phyloP scores from a whole-genome alignment of 768 basidiomycete species.

The Trichaptum fuscoviolaceum region DNA sequence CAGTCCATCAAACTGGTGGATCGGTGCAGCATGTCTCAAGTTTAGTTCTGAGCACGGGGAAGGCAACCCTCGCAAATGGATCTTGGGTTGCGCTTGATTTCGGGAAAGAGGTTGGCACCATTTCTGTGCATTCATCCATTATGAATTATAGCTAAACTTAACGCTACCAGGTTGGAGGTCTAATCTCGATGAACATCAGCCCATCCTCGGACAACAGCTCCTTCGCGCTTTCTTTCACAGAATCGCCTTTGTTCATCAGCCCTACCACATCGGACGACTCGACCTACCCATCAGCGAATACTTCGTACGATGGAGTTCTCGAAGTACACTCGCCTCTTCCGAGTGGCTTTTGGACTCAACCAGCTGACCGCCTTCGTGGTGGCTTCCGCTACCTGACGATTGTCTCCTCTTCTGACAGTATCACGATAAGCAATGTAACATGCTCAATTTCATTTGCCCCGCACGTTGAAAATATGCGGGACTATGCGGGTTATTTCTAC shows the following conservation, averaged over 20 bases:
- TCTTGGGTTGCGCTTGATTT: conserved; percentile 52
- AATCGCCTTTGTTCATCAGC: conserved; percentile 50
- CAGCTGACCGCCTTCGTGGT: conserved; percentile 38
- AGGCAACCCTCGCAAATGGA: conserved; percentile 36
- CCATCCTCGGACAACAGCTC: conserved; percentile 27
- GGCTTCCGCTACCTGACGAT: conserved; percentile 52
- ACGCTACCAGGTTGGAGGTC: too few species aligned
- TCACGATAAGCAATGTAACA: conserved; percentile 44
- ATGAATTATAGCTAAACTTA: too few species aligned
- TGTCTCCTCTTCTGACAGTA: conserved; percentile 27
- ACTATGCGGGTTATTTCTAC: conserved; percentile 50
- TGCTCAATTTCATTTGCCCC: conserved; percentile 51
- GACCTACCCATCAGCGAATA: conserved; percentile 28
- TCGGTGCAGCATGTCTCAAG: conserved; percentile 26
- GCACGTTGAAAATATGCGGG: conserved; percentile 41
- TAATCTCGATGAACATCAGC: conserved; percentile 44
- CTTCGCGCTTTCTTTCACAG: conserved; percentile 51
- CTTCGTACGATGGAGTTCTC: conserved; percentile 41
- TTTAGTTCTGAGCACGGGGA: conserved; percentile 28
- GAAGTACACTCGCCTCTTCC: conserved; percentile 31
- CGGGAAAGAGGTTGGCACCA: conserved; percentile 40
- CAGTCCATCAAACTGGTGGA: conserved; percentile 35
- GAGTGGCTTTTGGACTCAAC: conserved; percentile 44
- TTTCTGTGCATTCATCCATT: background rate
- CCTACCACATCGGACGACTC: conserved; percentile 49